Conservation (phyloP, 106 monocot species). For the Cymbidium sinense region DNA sequence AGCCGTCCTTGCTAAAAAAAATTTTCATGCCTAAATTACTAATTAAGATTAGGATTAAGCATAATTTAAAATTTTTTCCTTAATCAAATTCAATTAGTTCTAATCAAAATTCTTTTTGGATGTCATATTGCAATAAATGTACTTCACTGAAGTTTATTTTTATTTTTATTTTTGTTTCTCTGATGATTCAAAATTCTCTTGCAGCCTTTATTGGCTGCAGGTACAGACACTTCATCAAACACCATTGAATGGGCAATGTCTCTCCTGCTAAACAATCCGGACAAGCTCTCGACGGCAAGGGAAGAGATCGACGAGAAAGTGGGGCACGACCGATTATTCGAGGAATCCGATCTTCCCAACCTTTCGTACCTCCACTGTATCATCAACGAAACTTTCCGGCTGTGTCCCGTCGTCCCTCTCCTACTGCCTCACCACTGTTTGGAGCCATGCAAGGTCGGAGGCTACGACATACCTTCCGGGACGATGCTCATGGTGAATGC, state of each 20-base stretch:
- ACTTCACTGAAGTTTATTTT: too few species aligned
- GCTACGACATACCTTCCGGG: constrained; percentile 1
- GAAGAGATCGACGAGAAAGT: constrained; percentile 9
- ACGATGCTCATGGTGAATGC: constrained; percentile 23
- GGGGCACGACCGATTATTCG: background rate
- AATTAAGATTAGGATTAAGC: too few species aligned
- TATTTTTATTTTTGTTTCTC: too few species aligned
- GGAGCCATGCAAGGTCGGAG: constrained; percentile 5
- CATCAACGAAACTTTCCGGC: constrained; percentile 11
- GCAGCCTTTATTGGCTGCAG: constrained; percentile 9
- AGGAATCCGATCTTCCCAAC: constrained; percentile 12
- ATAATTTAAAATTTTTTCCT: too few species aligned
- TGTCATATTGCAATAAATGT: too few species aligned
- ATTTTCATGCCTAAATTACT: too few species aligned
- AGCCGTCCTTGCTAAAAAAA: too few species aligned
- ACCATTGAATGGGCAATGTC: constrained; percentile 22
- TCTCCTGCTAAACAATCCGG: constrained; percentile 12
- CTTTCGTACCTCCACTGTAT: constrained; percentile 14
- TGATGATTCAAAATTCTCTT: background rate
- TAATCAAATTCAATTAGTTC: too few species aligned
- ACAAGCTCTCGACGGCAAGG: background rate
- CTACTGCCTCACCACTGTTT: background rate
- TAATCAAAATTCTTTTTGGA: too few species aligned
- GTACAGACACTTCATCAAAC: constrained; percentile 10
- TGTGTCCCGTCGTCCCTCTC: constrained; percentile 11